These are phyloP conservation scores for Penicillium sp. DNA, from an alignment of 2,329 filamentous ascomycete species.

Conservation along the genomic window DNA sequence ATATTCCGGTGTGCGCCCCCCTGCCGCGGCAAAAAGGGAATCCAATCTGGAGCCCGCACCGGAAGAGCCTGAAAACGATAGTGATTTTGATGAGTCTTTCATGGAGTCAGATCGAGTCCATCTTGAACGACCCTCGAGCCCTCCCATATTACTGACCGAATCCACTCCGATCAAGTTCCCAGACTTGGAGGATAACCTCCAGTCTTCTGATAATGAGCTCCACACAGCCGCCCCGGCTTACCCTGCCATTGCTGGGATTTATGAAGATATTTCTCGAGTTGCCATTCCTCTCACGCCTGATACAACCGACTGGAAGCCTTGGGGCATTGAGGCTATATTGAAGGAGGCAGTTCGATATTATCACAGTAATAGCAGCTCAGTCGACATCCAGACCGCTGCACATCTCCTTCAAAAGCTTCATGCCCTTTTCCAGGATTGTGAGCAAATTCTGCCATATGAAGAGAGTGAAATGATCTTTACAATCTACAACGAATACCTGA, in stretches of 20 bases:
- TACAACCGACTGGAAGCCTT: constrained; percentile 35
- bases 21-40: constrained; percentile 9
- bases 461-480: constrained; percentile 57
- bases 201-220: constrained; percentile 1
- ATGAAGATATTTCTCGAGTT: constrained; percentile 24
- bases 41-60: constrained; percentile 21
- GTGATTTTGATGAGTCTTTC: constrained; percentile 27
- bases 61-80: constrained; percentile 22
- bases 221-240: constrained; percentile 2
- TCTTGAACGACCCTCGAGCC: constrained; percentile 47
- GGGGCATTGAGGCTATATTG: constrained; percentile 40
- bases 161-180: constrained; percentile 28
- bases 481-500: constrained; percentile 57
- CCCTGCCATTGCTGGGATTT: constrained; percentile 12
- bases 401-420: constrained; percentile 44
- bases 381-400: constrained; percentile 43
- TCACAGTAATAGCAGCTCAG: constrained; percentile 34
- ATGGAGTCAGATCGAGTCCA: constrained; percentile 29
- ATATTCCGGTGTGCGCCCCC: constrained; percentile 7
- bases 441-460: constrained; percentile 39
- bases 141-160: constrained; percentile 37
- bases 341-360: constrained; percentile 43
- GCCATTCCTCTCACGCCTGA: constrained; percentile 35
- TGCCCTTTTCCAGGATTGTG: constrained; percentile 37
- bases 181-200: constrained; percentile 8